Percentiles rank a stretch among this genome's conserved stretches.
Evolutionary conservation across 1,284 basidiomycete species (phyloP).

Genomic region (Trametes pubescens): DNA sequence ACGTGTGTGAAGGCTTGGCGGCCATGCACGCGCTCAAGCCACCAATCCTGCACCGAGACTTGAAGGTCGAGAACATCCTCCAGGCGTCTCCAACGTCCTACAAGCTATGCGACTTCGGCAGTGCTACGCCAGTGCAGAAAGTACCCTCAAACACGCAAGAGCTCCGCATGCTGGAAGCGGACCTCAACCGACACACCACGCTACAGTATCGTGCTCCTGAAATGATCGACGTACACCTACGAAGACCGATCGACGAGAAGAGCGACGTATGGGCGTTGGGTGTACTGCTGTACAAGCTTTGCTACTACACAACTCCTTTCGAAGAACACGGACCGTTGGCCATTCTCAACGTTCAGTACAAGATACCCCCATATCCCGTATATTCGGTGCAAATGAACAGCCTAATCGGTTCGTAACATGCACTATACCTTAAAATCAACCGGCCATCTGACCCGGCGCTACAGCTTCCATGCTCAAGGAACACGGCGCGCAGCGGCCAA

Average conservation of each 20-base stretch:
- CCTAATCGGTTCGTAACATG: constrained; percentile 75
- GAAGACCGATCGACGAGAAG: constrained; percentile 89
- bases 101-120: constrained; percentile 99
- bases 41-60: constrained; percentile 93
- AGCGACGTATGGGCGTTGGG: constrained; percentile 86
- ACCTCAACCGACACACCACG: constrained; percentile 95
- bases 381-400: constrained; percentile 90
- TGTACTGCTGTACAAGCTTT: constrained; percentile 83
- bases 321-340: constrained; percentile 97
- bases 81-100: constrained; percentile 79
- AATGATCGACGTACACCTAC: constrained; percentile 93
- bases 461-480: constrained; percentile 89
- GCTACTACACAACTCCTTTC: constrained; percentile 99
- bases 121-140: constrained; percentile 80
- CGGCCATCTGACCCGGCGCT: neutral
- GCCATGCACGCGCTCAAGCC: constrained; percentile 95
- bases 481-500: constrained; percentile 83
- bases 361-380: constrained; percentile 90
- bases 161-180: constrained; percentile 87
- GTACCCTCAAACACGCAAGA: constrained; percentile 82
- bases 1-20: constrained; percentile 92
- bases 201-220: constrained; percentile 97
- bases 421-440: constrained; percentile 18
- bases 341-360: constrained; percentile 96
- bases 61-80: constrained; percentile 99